A percentile compares a stretch with the other conserved stretches of the same genome.
phyloP scores from a whole-genome alignment of 1,284 basidiomycete species.

The Trichosporon sp. region DNA sequence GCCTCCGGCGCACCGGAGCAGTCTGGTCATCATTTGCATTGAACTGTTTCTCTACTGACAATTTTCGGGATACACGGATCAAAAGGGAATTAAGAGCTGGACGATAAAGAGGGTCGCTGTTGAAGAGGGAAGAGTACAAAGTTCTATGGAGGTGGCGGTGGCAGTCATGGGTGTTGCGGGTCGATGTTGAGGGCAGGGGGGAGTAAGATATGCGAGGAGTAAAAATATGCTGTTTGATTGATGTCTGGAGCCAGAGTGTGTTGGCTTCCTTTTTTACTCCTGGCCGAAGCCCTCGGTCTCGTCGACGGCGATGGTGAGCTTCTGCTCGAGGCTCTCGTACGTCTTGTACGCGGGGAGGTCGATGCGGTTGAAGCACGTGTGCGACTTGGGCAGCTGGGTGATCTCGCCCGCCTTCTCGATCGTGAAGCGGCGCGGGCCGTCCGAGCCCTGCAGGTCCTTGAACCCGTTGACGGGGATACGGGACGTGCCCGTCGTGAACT shows the following conservation, averaged over 20 bases:
- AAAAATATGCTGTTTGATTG: background rate
- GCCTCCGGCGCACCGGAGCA: no score
- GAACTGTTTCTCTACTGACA: constrained; percentile 18
- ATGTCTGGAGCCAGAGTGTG: background rate
- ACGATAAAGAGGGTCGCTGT: background rate
- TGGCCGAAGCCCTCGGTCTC: constrained; percentile 61
- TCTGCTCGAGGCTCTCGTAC: constrained; percentile 85
- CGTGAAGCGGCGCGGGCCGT: constrained; percentile 91
- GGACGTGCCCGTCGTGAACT: constrained; percentile 97
- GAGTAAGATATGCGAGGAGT: background rate
- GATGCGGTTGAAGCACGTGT: constrained; percentile 84
- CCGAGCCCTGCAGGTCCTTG: constrained; percentile 96
- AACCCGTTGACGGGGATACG: constrained; percentile 98
- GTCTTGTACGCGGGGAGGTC: constrained; percentile 91
- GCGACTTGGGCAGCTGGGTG: constrained; percentile 79
- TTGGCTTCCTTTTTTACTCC: constrained; percentile 39
- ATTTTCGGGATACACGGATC: constrained; percentile 16
- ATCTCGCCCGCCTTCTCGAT: constrained; percentile 96
- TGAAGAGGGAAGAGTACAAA: constrained; percentile 2
- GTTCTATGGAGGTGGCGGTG: background rate
- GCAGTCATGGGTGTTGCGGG: background rate
- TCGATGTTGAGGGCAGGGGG: background rate
- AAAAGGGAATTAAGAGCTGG: constrained; percentile 1
- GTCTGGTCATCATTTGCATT: constrained; percentile 4
- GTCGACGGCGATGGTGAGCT: constrained; percentile 85